phyloP scores from a whole-genome alignment of 805 yeast species.

The Candida vartiovaarae region DNA sequence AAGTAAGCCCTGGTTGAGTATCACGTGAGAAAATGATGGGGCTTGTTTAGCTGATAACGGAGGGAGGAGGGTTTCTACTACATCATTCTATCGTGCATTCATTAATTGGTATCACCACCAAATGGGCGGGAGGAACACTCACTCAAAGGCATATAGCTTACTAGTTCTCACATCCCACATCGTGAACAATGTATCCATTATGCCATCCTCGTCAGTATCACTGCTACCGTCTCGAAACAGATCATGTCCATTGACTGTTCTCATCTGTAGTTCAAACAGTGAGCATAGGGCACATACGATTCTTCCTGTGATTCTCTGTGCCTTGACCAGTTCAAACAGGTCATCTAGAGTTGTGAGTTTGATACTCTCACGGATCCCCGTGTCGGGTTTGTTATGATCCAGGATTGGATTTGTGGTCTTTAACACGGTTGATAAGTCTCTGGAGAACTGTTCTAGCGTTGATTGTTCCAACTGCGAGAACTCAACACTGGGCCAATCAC shows the following conservation, averaged over 20 bases:
- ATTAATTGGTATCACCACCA: too few relatives aligned
- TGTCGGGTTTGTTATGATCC: slow-evolving; percentile 13
- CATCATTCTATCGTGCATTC: too few relatives aligned
- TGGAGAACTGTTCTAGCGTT: background rate
- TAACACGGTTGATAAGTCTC: slow-evolving; percentile 8
- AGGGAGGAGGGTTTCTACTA: background rate
- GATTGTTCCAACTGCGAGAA: too few relatives aligned
- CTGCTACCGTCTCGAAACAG: slow-evolving; percentile 3
- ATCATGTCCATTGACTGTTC: slow-evolving; percentile 12
- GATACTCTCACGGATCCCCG: slow-evolving; percentile 1
- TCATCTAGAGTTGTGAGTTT: slow-evolving; percentile 15
- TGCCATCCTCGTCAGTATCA: background rate
- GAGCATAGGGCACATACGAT: slow-evolving; percentile 30
- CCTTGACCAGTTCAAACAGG: slow-evolving; percentile 20
- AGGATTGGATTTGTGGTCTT: slow-evolving; percentile 18
- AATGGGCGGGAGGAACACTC: background rate
- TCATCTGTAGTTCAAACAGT: slow-evolving; percentile 21
- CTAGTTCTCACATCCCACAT: slow-evolving; percentile 23
- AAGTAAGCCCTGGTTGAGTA: too few relatives aligned
- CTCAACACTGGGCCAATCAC: slow-evolving; percentile 15
- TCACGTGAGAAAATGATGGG: background rate
- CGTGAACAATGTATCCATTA: slow-evolving; percentile 6
- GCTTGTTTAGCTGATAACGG: too few relatives aligned
- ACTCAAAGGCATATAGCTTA: slow-evolving; percentile 31
- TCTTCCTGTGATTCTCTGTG: slow-evolving; percentile 27